phyloP scores from a whole-genome alignment of 441 rosid species.

The Eruca vesicaria region DNA sequence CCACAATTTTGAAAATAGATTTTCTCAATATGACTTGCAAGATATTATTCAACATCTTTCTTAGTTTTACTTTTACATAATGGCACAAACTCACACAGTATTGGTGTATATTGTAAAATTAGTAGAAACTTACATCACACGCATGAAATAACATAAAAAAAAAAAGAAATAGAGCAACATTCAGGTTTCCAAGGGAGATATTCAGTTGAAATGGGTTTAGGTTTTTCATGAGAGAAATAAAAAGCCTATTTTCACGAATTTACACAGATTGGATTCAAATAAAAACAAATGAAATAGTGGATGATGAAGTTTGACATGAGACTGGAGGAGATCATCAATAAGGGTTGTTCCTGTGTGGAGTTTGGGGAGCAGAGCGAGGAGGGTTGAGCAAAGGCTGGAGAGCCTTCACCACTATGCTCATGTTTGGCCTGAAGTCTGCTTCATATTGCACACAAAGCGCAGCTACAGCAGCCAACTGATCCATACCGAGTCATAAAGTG shows the following conservation, averaged over 20 bases:
- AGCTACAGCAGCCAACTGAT: conserved; percentile 55
- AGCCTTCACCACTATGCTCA: conserved; percentile 57
- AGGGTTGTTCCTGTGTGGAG: conserved; percentile 32
- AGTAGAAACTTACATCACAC: conserved; percentile 21
- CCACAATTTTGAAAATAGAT: too few species aligned
- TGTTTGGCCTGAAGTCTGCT: conserved; percentile 57
- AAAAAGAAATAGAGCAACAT: conserved; percentile 8
- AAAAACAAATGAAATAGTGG: conserved; percentile 34
- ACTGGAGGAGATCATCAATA: conserved; percentile 21
- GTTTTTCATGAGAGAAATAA: conserved; percentile 6
- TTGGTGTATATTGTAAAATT: conserved; percentile 1
- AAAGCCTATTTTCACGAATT: conserved; percentile 29
- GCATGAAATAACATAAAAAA: neutral
- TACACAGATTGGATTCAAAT: conserved; percentile 32
- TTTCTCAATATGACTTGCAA: neutral
- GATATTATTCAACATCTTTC: too few species aligned
- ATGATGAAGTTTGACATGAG: conserved; percentile 5
- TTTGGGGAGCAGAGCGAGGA: conserved; percentile 39
- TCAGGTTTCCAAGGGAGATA: conserved; percentile 18
- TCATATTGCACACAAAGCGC: conserved; percentile 53
- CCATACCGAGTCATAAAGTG: neutral
- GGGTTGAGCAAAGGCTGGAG: conserved; percentile 49
- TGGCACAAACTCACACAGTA: neutral
- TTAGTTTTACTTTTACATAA: neutral
- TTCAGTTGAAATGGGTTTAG: neutral